Conservation (phyloP, 108 stramenopile genomes). For the Chaetoceros tenuissimus region DNA sequence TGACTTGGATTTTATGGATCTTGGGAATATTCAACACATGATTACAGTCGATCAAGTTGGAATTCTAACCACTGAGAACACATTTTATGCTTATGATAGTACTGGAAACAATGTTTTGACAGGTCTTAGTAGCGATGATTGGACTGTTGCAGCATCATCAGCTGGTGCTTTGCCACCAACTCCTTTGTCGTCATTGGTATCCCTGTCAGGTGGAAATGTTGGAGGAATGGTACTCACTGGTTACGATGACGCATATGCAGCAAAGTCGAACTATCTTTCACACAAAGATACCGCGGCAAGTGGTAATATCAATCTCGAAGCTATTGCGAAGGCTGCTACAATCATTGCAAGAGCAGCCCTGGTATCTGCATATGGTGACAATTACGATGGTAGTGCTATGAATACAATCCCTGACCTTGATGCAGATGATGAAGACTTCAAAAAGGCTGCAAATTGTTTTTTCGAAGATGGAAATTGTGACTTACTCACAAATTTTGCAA, state of each 20-base stretch:
- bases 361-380: slow-evolving; percentile 63
- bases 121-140: slow-evolving; percentile 29
- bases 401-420: slow-evolving; percentile 44
- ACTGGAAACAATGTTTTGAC: slow-evolving; percentile 56
- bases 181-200: slow-evolving; percentile 56
- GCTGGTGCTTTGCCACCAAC: slow-evolving; percentile 64
- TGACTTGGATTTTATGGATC: slow-evolving; percentile 58
- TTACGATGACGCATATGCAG: slow-evolving; percentile 68
- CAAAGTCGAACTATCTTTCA: slow-evolving; percentile 58
- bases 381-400: slow-evolving; percentile 44
- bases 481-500: slow-evolving; percentile 43
- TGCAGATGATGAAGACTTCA: slow-evolving; percentile 40
- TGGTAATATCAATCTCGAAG: slow-evolving; percentile 44
- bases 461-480: slow-evolving; percentile 60
- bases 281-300: slow-evolving; percentile 45
- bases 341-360: slow-evolving; percentile 70
- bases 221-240: slow-evolving; percentile 75
- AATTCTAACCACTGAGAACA: slow-evolving; percentile 29
- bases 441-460: slow-evolving; percentile 48
- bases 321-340: slow-evolving; percentile 76
- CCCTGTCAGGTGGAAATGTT: slow-evolving; percentile 33
- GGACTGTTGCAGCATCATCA: slow-evolving; percentile 26
- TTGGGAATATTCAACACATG: slow-evolving; percentile 63
- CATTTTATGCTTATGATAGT: slow-evolving; percentile 62
- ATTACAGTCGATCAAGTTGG: slow-evolving; percentile 84